Evolutionary conservation across 345 rosid species (phyloP).

Genomic region (Lenwebbia sp.): DNA sequence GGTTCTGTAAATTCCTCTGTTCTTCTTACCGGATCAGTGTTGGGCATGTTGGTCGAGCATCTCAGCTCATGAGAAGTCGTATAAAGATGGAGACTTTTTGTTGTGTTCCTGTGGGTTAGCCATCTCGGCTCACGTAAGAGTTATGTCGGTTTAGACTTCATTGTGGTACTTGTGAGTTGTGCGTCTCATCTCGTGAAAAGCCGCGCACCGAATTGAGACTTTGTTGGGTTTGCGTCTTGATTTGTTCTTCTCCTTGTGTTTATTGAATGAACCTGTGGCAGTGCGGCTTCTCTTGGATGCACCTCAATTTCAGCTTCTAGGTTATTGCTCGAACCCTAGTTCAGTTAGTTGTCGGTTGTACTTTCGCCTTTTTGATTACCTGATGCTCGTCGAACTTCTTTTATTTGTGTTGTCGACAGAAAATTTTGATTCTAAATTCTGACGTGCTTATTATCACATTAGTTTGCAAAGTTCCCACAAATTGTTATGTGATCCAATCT

Average conservation of each 20-base stretch:
- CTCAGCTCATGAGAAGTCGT: neutral
- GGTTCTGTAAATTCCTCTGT: neutral
- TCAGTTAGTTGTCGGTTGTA: neutral
- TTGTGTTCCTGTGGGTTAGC: neutral
- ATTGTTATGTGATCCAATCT: neutral
- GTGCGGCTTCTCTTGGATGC: neutral
- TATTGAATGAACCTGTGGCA: neutral
- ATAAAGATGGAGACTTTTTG: neutral
- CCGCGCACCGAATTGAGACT: neutral
- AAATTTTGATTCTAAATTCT: neutral
- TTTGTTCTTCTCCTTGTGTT: neutral
- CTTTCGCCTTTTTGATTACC: neutral
- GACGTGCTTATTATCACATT: neutral
- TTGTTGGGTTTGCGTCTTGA: neutral
- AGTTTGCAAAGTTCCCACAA: neutral
- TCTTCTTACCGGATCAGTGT: neutral
- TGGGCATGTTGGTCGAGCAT: neutral
- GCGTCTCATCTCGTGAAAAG: neutral
- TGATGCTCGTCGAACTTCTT: neutral
- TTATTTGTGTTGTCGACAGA: neutral
- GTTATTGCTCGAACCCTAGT: neutral
- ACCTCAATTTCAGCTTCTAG: neutral
- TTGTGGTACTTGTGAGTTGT: neutral
- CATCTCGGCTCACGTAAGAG: neutral
- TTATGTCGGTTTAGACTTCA: neutral